phyloP scores from a whole-genome alignment of 1,139 yeast species.

The Nematodospora anomalae region DNA sequence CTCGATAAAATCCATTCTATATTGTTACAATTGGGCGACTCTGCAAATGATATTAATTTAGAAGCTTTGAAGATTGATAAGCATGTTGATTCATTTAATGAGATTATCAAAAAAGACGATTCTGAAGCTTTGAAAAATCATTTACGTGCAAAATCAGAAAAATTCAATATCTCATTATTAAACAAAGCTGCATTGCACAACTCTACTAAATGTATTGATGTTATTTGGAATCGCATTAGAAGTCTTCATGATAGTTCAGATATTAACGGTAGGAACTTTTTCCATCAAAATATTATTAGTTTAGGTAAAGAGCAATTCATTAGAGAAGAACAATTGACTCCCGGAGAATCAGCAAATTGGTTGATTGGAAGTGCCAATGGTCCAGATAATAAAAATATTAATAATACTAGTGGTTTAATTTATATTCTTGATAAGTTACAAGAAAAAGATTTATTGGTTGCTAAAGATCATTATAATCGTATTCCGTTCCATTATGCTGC shows the following conservation, averaged over 20 bases:
- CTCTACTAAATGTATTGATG: constrained; percentile 58
- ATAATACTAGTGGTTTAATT: constrained; percentile 24
- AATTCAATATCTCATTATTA: constrained; percentile 53
- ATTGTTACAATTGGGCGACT: constrained; percentile 38
- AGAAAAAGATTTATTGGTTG: constrained; percentile 54
- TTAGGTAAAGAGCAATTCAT: constrained; percentile 57
- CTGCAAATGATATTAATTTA: constrained; percentile 20
- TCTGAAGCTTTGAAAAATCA: constrained; percentile 34
- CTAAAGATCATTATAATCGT: constrained; percentile 72
- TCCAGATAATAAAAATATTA: constrained; percentile 55
- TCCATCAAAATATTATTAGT: constrained; percentile 79
- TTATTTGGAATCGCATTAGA: constrained; percentile 37
- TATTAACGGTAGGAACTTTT: constrained; percentile 77
- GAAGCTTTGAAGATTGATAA: constrained; percentile 6
- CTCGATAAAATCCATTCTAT: constrained; percentile 57
- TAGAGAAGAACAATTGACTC: constrained; percentile 27
- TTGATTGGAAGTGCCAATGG: constrained; percentile 40
- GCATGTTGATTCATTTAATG: constrained; percentile 15
- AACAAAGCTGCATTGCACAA: constrained; percentile 59
- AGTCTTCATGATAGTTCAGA: constrained; percentile 59
- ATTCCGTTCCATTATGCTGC: constrained; percentile 92
- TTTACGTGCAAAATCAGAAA: constrained; percentile 28
- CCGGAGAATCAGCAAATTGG: constrained; percentile 38
- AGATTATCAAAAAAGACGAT: constrained; percentile 48
- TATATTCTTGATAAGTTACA: constrained; percentile 29